Base-by-base conservation (phyloP, 176 grass and related monocot genomes). In the Elaeis guineensis region DNA sequence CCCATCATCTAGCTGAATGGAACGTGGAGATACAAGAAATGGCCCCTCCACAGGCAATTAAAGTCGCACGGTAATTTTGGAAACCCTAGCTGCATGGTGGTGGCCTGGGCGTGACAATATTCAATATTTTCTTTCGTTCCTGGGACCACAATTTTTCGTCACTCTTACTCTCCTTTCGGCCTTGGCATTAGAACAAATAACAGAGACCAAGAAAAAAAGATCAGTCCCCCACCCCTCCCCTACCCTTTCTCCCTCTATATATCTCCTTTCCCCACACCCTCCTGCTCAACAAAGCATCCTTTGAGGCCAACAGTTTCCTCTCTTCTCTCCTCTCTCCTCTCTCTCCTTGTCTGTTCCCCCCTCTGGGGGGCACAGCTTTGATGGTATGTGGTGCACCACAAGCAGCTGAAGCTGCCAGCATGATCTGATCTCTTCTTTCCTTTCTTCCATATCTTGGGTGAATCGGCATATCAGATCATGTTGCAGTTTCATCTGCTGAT, bases 391-490 rank as follows among this genome's bases (percentile, higher is more conserved):
- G 77, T 85, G 77, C 77, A 70, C 70, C 81, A 78, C 65, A 65
- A 89, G 86, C 69, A 69, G 86, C 3, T 89, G 77, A 89, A 89
- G 82, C 81, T 75, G 86, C 86, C 75, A 89, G 86, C 81, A 89
- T 66, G 86, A 89, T 89, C 86, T 89, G 78, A 74, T 81, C 19
- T 18, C 25, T 25, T 9, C 3, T 17, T 54, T 25, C 4, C 50
- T 21, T 11, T 54, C 7, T 54, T 53, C 65, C 19, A 29, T 16
- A 25, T 19, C 23, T 48, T 8, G 15, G 28, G 5, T 44, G 28
- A 49, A 17, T 4, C 12, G 23, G 6, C 9, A 67, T 11, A 52
- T 21, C 26, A 68, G 65, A 68, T 68, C 65, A 68, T 68, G 65
- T 39, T 68, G 65, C 65, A 68, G 52, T 19, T 68, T 68, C 52